phyloP scores from a whole-genome alignment of 208 protist species.

The Leishmania arabica region DNA sequence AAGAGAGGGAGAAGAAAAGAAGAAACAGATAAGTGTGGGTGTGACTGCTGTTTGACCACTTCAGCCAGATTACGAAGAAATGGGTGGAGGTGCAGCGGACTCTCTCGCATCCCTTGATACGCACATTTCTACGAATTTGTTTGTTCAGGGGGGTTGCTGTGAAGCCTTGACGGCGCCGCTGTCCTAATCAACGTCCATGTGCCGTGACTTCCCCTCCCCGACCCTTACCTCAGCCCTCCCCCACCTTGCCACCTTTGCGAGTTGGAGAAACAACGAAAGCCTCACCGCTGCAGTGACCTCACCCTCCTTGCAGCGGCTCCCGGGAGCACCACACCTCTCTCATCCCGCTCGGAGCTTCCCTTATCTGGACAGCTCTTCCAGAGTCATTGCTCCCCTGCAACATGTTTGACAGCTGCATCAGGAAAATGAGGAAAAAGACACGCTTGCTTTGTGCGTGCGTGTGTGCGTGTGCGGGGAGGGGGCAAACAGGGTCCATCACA shows the following conservation, averaged over 20 bases:
- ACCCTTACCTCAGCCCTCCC: neutral
- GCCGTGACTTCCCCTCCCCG: neutral
- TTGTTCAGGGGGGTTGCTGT: neutral
- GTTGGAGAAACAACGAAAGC: neutral
- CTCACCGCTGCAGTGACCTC: neutral
- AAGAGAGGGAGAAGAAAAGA: slow-evolving; percentile 20
- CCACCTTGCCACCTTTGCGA: neutral
- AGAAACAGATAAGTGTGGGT: slow-evolving; percentile 1
- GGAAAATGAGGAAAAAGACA: neutral
- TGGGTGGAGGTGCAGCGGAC: neutral
- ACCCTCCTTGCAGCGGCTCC: neutral
- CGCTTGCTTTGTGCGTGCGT: neutral
- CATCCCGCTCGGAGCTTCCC: neutral
- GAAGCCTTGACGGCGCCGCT: neutral
- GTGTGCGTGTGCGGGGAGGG: neutral
- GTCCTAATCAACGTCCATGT: neutral
- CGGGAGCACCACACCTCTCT: neutral
- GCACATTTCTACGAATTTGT: neutral
- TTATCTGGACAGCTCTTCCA: neutral
- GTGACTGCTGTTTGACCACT: neutral
- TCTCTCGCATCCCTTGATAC: neutral
- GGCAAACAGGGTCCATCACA: neutral
- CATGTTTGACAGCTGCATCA: neutral
- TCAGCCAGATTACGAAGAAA: neutral
- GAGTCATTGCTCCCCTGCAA: neutral